A percentile compares a stretch with the other conserved stretches of the same genome.
Conservation (phyloP, 78 protist species). For the Dictyostelium citrinum region DNA sequence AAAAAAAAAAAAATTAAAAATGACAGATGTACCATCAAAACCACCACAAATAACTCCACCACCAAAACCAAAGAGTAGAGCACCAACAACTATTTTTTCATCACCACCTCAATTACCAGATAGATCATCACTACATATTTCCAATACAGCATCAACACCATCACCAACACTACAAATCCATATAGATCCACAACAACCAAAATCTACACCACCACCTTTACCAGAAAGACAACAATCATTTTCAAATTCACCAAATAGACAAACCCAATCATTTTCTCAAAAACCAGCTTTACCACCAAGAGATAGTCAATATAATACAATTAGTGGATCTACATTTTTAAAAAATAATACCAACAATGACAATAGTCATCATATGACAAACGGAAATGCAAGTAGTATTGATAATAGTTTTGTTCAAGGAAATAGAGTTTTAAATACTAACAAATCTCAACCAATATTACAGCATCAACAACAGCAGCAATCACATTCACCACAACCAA, state of each 20-base stretch:
- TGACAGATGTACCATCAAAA: neutral
- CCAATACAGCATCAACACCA: neutral
- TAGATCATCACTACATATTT: neutral
- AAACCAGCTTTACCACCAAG: constrained; percentile 2
- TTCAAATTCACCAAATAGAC: neutral
- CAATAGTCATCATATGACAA: neutral
- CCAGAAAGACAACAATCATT: neutral
- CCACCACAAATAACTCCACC: constrained; percentile 17
- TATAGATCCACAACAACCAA: neutral
- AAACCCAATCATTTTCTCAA: neutral
- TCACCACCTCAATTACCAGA: constrained; percentile 31
- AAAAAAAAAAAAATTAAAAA: neutral
- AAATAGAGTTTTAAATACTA: neutral
- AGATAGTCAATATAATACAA: neutral
- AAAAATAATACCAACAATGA: neutral
- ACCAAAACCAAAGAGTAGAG: constrained; percentile 35
- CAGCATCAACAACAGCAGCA: neutral
- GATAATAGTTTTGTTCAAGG: neutral
- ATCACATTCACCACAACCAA: neutral
- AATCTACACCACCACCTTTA: neutral
- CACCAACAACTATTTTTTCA: neutral
- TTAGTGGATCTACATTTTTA: neutral
- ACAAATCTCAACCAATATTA: neutral
- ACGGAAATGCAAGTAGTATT: neutral
- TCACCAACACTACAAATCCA: neutral